phyloP scores from a whole-genome alignment of 2,329 filamentous ascomycete genomes.

The Alternaria sp. region DNA sequence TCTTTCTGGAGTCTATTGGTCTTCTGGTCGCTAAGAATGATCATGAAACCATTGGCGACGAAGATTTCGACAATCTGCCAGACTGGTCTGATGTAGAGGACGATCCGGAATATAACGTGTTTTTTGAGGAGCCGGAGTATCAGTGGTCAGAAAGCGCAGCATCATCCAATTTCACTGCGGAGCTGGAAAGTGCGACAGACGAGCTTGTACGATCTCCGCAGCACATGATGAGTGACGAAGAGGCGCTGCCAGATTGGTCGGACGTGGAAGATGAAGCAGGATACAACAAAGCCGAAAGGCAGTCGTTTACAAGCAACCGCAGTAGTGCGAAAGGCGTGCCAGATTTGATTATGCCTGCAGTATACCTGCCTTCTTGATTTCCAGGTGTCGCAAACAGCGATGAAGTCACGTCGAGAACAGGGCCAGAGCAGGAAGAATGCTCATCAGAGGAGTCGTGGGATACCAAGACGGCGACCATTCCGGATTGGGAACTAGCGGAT shows the following conservation, averaged over 20 bases:
- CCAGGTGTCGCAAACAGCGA: background rate
- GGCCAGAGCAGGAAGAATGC: background rate
- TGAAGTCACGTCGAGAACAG: background rate
- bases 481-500: conserved; percentile 9
- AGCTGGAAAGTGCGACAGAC: background rate
- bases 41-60: background rate
- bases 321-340: no score
- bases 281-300: background rate
- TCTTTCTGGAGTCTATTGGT: conserved; percentile 3
- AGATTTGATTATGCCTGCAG: background rate
- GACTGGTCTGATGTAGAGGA: conserved; percentile 10
- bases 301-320: background rate
- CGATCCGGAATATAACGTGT: conserved; percentile 2
- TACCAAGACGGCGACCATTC: conserved; percentile 14
- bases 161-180: background rate
- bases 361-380: background rate
- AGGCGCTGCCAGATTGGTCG: conserved; percentile 7
- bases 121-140: background rate
- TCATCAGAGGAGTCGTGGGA: no score
- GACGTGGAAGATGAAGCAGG: conserved; percentile 9
- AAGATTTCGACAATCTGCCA: background rate
- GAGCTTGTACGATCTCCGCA: background rate
- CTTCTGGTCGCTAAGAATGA: background rate
- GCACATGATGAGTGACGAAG: background rate
- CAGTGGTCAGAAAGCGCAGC: background rate